Evolutionary conservation across 352 stramenopile species (phyloP).

Genomic region (Phytophthora rubi): DNA sequence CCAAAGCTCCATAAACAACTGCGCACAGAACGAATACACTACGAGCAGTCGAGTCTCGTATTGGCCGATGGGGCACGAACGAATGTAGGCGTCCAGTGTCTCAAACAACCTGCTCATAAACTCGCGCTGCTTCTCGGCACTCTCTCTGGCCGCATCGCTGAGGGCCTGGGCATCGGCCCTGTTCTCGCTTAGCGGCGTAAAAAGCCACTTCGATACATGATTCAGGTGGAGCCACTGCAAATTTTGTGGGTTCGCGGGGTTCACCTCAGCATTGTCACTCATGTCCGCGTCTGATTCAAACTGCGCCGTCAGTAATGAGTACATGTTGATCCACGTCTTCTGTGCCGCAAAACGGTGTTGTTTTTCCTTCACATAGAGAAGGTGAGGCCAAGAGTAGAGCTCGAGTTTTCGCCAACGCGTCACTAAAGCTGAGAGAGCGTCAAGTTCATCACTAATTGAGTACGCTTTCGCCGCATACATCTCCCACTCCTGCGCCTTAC

Average conservation of each 20-base stretch:
- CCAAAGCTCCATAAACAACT: slow-evolving; percentile 86
- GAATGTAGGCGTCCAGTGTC: slow-evolving; percentile 92
- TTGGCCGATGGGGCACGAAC: slow-evolving; percentile 88
- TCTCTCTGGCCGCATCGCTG: slow-evolving; percentile 28
- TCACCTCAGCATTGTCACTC: slow-evolving; percentile 11
- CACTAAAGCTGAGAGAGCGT: slow-evolving; percentile 94
- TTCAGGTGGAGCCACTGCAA: slow-evolving; percentile 75
- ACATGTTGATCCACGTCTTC: slow-evolving; percentile 91
- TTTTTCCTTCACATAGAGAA: slow-evolving; percentile 92
- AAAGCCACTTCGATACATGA: slow-evolving; percentile 68
- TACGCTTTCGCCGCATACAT: slow-evolving; percentile 94
- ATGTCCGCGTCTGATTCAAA: slow-evolving; percentile 62
- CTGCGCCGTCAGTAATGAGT: slow-evolving; percentile 82
- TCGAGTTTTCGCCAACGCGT: slow-evolving; percentile 98
- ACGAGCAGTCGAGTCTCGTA: slow-evolving; percentile 92
- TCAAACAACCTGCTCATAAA: slow-evolving; percentile 88
- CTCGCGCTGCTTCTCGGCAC: slow-evolving; percentile 52
- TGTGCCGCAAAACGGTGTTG: slow-evolving; percentile 74
- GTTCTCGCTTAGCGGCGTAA: slow-evolving; percentile 39
- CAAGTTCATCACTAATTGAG: slow-evolving; percentile 91
- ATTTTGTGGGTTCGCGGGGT: slow-evolving; percentile 28
- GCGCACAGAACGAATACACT: slow-evolving; percentile 88
- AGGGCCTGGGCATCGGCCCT: slow-evolving; percentile 19
- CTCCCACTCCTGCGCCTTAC: slow-evolving; percentile 99
- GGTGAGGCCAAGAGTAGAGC: slow-evolving; percentile 96